Conservation (phyloP, 2,329 filamentous ascomycete genomes). For the Fusarium acutatum region DNA sequence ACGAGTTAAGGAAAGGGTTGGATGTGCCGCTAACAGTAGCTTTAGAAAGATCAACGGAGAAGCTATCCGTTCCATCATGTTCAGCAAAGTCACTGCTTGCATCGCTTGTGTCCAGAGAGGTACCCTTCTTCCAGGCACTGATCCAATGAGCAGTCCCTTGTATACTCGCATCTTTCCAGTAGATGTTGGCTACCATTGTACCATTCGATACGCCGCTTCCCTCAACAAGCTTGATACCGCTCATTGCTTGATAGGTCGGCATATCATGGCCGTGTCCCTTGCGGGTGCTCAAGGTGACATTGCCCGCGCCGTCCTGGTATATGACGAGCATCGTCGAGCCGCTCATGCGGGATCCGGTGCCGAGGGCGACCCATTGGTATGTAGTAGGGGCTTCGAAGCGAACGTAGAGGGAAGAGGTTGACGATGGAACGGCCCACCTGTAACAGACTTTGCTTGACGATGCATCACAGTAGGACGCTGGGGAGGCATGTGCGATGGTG, state of each 20-base stretch:
- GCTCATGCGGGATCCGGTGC: background rate
- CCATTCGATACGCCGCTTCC: background rate
- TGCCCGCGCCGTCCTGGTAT: background rate
- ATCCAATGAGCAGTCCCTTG: background rate
- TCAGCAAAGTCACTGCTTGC: background rate
- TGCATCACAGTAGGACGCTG: background rate
- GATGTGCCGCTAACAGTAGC: background rate
- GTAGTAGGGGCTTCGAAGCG: background rate
- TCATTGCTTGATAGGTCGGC: background rate
- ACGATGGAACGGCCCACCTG: background rate
- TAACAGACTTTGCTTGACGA: background rate
- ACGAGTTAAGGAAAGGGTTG: background rate
- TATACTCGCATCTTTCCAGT: background rate
- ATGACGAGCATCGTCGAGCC: background rate
- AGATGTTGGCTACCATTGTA: background rate
- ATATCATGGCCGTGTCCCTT: background rate
- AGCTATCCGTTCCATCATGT: background rate
- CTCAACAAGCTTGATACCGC: background rate
- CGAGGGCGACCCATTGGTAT: background rate
- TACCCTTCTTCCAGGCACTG: slow-evolving; percentile 2
- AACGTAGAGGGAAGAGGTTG: background rate
- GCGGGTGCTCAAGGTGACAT: background rate
- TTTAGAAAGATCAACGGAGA: background rate
- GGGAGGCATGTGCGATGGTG: background rate
- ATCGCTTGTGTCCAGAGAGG: background rate